phyloP scores from a whole-genome alignment of 495 filamentous ascomycete species.

The Sabuloglossum arenarium region DNA sequence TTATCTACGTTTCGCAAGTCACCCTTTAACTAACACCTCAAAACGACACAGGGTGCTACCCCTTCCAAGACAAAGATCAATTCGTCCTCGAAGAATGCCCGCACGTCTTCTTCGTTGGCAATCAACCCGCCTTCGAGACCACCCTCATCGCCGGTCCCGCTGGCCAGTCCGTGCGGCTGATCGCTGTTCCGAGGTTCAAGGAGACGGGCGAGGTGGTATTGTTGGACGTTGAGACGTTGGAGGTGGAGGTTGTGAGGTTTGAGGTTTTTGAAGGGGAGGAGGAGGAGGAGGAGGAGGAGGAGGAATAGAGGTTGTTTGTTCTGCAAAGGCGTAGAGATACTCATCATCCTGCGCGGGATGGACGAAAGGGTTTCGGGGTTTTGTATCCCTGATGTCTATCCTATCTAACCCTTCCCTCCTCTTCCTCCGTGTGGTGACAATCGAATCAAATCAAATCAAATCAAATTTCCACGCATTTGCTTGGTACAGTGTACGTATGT shows the following conservation, averaged over 20 bases:
- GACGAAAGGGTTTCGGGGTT: too few relatives aligned
- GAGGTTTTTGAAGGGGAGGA: slow-evolving; percentile 26
- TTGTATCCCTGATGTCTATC: too few relatives aligned
- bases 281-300: not conserved
- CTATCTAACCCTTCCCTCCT: too few relatives aligned
- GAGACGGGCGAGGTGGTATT: slow-evolving; percentile 67
- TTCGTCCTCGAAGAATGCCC: slow-evolving; percentile 71
- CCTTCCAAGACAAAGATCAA: slow-evolving; percentile 77
- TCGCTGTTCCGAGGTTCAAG: slow-evolving; percentile 63
- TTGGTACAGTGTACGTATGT: too few relatives aligned
- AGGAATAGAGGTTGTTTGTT: not conserved
- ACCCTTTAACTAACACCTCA: slow-evolving; percentile 8
- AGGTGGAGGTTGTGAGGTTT: slow-evolving; percentile 50
- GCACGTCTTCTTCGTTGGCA: slow-evolving; percentile 79
- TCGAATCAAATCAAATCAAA: too few relatives aligned
- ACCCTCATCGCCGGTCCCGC: slow-evolving; percentile 37
- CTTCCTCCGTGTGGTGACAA: too few relatives aligned
- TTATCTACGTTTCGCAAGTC: too few relatives aligned
- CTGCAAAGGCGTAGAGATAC: too few relatives aligned
- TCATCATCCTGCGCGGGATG: too few relatives aligned
- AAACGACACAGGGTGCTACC: slow-evolving; percentile 56
- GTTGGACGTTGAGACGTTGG: slow-evolving; percentile 69
- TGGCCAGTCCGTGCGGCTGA: slow-evolving; percentile 47
- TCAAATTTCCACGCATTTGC: too few relatives aligned
- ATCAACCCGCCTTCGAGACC: slow-evolving; percentile 67